Evolutionary conservation across 805 yeast species (phyloP).

Genomic region (Candida ficus): DNA sequence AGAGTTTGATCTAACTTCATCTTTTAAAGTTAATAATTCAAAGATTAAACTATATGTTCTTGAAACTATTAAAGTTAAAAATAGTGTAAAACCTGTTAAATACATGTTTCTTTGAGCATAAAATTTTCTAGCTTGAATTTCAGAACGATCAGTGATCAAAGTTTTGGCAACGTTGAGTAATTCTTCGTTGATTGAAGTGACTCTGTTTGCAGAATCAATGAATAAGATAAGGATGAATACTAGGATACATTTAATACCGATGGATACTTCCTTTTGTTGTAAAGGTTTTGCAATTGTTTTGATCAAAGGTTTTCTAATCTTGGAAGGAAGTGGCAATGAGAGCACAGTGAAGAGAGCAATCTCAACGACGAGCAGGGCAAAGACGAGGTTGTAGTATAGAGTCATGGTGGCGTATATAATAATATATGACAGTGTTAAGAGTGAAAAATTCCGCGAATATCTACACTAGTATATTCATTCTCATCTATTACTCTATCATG

Average conservation of each 20-base stretch:
- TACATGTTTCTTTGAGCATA: constrained; percentile 96
- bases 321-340: constrained; percentile 82
- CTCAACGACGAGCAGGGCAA: constrained; percentile 72
- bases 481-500: background rate
- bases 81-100: constrained; percentile 90
- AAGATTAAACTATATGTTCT: constrained; percentile 80
- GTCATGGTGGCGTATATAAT: constrained; percentile 20
- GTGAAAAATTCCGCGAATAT: too few species aligned
- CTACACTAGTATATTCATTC: background rate
- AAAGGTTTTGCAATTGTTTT: constrained; percentile 62
- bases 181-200: constrained; percentile 62
- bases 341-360: constrained; percentile 73
- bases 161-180: constrained; percentile 33
- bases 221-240: constrained; percentile 82
- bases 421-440: background rate
- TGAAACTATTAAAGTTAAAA: constrained; percentile 77
- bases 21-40: constrained; percentile 64
- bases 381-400: constrained; percentile 38
- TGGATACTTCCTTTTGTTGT: constrained; percentile 62
- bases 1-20: constrained; percentile 41
- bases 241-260: constrained; percentile 74
- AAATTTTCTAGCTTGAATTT: constrained; percentile 84
- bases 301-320: constrained; percentile 63
- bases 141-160: constrained; percentile 55
- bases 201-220: constrained; percentile 83